Conservation (phyloP, 176 grass and related monocot genomes). For the sorghum (Sorghum bicolor) region Sorghum_bicolor_NCBIv3 NC_012875.2:41901001-41901500, state of each 20-base stretch:
- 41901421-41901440: constrained; percentile 9
- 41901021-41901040: too few species aligned
- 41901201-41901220: background rate
- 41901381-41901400: constrained; percentile 34
- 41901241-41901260: background rate
- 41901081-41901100: too few species aligned
- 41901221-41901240: background rate
- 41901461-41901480: constrained; percentile 50
- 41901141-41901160: background rate
- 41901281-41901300: constrained; percentile 2
- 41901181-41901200: background rate
- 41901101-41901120: too few species aligned
- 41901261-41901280: background rate
- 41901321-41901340: constrained; percentile 6
- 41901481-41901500: constrained; percentile 23
- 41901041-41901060: too few species aligned
- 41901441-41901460: constrained; percentile 15
- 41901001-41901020: too few species aligned
- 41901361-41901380: constrained; percentile 7
- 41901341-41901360: constrained; percentile 10
- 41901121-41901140: background rate
- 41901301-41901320: constrained; percentile 17
- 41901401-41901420: constrained; percentile 33
- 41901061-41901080: too few species aligned
- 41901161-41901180: background rate